phyloP scores from a whole-genome alignment of 352 stramenopile species.

The Globisporangium middletonii region DNA sequence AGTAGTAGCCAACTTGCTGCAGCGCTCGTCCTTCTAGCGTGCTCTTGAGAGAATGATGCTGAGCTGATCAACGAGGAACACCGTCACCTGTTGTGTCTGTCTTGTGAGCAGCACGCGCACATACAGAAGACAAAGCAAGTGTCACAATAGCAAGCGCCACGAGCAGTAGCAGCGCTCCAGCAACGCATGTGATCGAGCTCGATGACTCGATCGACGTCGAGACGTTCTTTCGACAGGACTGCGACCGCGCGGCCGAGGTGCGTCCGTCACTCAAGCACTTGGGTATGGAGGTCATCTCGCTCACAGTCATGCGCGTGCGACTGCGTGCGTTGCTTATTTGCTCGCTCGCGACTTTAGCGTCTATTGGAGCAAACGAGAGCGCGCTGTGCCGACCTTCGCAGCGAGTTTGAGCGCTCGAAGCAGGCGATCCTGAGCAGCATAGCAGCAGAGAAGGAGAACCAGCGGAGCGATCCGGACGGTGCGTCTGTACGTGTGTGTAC shows the following conservation, averaged over 20 bases:
- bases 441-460: slow-evolving; percentile 52
- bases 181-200: slow-evolving; percentile 9
- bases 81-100: too few species aligned
- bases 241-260: slow-evolving; percentile 16
- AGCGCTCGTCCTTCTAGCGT: too few species aligned
- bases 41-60: too few species aligned
- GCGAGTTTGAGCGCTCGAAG: slow-evolving; percentile 50
- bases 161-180: neutral
- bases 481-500: neutral
- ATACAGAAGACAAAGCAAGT: neutral
- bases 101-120: neutral
- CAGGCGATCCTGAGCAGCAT: slow-evolving; percentile 46
- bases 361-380: slow-evolving; percentile 50
- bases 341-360: slow-evolving; percentile 32
- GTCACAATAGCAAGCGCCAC: neutral
- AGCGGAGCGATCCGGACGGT: slow-evolving; percentile 20
- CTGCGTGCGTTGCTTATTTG: neutral
- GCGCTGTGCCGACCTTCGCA: slow-evolving; percentile 36
- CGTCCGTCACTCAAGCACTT: neutral
- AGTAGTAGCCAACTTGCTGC: too few species aligned
- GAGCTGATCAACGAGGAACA: too few species aligned
- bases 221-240: slow-evolving; percentile 14
- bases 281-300: neutral
- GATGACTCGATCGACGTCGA: slow-evolving; percentile 18
- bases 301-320: neutral